Conservation (phyloP, 768 basidiomycete species). For the Fomitopsis pulvina region DNA sequence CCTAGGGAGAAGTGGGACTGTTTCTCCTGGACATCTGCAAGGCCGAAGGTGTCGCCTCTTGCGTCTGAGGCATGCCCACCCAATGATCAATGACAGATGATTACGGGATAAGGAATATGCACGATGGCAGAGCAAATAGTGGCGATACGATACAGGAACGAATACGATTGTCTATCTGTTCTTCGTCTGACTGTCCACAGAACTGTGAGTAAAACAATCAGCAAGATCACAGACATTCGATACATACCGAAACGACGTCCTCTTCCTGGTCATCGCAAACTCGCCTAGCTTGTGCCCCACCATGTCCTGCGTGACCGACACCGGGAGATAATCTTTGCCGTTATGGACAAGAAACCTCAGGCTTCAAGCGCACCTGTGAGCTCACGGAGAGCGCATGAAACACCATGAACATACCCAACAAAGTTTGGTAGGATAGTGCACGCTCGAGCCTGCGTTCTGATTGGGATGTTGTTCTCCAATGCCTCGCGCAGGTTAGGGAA, state of each 20-base stretch:
- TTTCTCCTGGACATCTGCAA: no score
- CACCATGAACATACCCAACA: slow-evolving; percentile 63
- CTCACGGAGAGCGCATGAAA: not conserved
- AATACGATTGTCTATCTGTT: no score
- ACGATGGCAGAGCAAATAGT: no score
- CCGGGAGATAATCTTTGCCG: slow-evolving; percentile 83
- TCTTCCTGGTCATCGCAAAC: slow-evolving; percentile 86
- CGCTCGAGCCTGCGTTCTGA: slow-evolving; percentile 80
- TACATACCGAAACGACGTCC: slow-evolving; percentile 82
- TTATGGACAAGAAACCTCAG: slow-evolving; percentile 92
- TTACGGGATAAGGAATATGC: no score
- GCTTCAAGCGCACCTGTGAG: slow-evolving; percentile 31
- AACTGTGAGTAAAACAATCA: no score
- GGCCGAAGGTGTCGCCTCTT: no score
- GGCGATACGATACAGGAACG: no score
- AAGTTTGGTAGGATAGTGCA: slow-evolving; percentile 96
- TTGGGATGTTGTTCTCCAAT: slow-evolving; percentile 72
- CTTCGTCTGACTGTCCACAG: no score
- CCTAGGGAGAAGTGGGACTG: no score
- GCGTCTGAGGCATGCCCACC: no score
- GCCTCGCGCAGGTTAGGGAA: slow-evolving; percentile 86
- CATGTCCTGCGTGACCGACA: slow-evolving; percentile 92
- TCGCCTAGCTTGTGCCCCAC: slow-evolving; percentile 97
- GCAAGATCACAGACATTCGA: no score
- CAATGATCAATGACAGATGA: no score